Evolutionary conservation across 441 rosid genomes (phyloP).

Genomic region (Geranium incanum): DNA sequence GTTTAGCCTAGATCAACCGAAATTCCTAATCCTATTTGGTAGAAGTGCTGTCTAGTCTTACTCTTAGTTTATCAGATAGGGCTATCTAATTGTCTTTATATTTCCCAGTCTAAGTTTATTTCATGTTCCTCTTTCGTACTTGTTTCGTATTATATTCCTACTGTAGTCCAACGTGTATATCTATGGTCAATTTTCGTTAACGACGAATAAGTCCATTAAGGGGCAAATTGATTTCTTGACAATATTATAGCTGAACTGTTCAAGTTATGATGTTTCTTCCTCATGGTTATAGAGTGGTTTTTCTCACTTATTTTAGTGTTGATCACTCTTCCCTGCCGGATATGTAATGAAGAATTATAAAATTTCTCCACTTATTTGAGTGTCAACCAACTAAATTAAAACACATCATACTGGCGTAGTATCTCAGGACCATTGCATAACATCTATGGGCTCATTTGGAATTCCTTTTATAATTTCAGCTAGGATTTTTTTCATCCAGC

Average conservation of each 20-base stretch:
- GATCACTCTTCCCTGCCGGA: background rate
- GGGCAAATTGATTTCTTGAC: background rate
- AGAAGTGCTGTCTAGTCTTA: background rate
- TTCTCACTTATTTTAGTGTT: background rate
- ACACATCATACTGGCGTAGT: slow-evolving; percentile 1
- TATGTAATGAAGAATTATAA: background rate
- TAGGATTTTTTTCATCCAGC: background rate
- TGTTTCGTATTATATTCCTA: background rate
- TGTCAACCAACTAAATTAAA: background rate
- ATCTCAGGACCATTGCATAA: background rate
- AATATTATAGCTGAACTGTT: background rate
- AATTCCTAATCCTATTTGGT: background rate
- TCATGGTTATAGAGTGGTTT: background rate
- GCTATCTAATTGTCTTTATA: background rate
- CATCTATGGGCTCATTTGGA: background rate
- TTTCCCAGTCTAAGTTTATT: background rate
- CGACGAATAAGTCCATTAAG: background rate
- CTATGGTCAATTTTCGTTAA: background rate
- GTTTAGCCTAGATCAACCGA: background rate
- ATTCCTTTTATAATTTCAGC: background rate
- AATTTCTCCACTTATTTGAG: background rate
- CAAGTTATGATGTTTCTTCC: background rate
- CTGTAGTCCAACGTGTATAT: background rate
- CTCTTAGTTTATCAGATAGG: background rate
- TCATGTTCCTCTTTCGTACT: background rate